These are phyloP conservation scores for Porphyrellus cyaneotinctus DNA, from an alignment of 768 basidiomycete species.

Conservation along the genomic window DNA sequence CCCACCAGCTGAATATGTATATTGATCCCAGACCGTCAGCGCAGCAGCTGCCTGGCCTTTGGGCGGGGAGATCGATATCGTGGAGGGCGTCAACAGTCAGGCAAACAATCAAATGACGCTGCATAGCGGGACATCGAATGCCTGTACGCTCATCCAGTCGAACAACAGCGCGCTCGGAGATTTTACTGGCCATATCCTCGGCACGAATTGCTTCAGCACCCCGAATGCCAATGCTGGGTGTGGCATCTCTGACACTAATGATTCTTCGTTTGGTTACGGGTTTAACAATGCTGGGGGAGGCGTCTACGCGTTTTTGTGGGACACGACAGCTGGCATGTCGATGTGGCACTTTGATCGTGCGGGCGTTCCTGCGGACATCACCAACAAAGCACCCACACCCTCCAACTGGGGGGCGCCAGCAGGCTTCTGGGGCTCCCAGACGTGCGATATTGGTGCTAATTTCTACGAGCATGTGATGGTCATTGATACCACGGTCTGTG, in stretches of 20 bases:
- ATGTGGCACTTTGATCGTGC: constrained; percentile 53
- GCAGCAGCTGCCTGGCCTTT: constrained; percentile 43
- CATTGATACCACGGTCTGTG: constrained; percentile 35
- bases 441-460: constrained; percentile 47
- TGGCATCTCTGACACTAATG: constrained; percentile 40
- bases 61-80: constrained; percentile 64
- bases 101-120: constrained; percentile 60
- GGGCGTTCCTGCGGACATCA: constrained; percentile 52
- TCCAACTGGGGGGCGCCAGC: constrained; percentile 48
- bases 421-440: constrained; percentile 46
- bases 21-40: constrained; percentile 39
- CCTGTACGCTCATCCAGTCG: constrained; percentile 26
- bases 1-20: not conserved
- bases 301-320: constrained; percentile 56
- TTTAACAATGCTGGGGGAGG: constrained; percentile 41
- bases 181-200: constrained; percentile 23
- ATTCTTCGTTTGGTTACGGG: constrained; percentile 39
- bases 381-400: constrained; percentile 42
- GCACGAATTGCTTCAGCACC: constrained; percentile 40
- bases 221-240: constrained; percentile 45
- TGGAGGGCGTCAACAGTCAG: constrained; percentile 68
- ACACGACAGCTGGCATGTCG: constrained; percentile 42
- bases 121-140: constrained; percentile 48
- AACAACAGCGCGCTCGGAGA: constrained; percentile 5
- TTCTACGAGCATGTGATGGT: constrained; percentile 53